Conservation (phyloP, 345 rosid species). For the Populus davidiana region DNA sequence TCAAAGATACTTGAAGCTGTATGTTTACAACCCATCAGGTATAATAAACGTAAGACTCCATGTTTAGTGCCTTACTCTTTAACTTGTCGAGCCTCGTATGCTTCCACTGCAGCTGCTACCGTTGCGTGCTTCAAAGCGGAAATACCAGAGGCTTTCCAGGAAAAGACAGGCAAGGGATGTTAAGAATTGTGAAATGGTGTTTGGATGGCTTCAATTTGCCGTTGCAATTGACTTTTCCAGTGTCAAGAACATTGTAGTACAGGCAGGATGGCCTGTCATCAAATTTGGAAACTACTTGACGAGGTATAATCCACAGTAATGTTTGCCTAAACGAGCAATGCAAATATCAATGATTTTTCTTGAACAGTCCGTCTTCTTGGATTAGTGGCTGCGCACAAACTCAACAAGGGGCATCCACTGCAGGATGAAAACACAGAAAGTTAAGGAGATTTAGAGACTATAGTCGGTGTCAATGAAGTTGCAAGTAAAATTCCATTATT, state of each 20-base stretch:
- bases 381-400: slow-evolving; percentile 80
- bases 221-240: slow-evolving; percentile 32
- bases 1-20: not conserved
- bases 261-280: slow-evolving; percentile 71
- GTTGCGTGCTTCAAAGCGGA: not conserved
- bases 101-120: slow-evolving; percentile 1
- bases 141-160: not conserved
- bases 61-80: not conserved
- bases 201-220: slow-evolving; percentile 30
- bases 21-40: not conserved
- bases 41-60: not conserved
- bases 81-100: not conserved
- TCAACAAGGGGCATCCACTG: slow-evolving; percentile 93
- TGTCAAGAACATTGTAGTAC: slow-evolving; percentile 64
- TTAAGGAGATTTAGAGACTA: not conserved
- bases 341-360: slow-evolving; percentile 79
- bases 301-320: slow-evolving; percentile 74
- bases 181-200: not conserved
- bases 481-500: not conserved
- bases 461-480: not conserved
- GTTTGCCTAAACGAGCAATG: slow-evolving; percentile 58
- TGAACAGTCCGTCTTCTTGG: slow-evolving; percentile 76
- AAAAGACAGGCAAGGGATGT: not conserved
- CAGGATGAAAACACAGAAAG: not conserved
- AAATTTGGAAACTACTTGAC: slow-evolving; percentile 66